Conservation (phyloP, 169 alveolate genomes). For the Babesia gibsoni region DNA sequence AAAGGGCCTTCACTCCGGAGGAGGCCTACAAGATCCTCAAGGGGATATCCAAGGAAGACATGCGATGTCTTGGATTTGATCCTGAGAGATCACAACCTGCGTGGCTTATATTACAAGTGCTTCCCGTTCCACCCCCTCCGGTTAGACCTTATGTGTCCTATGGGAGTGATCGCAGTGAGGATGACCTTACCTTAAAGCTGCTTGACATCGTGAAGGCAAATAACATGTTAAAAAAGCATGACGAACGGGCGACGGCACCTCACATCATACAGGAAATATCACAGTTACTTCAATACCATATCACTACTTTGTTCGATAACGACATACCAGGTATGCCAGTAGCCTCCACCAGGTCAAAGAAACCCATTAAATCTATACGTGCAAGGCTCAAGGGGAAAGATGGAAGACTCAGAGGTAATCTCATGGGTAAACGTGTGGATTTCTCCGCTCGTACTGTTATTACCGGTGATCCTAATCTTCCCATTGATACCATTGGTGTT, state of each 20-base stretch:
- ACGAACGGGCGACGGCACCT: constrained; percentile 87
- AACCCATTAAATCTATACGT: constrained; percentile 97
- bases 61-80: constrained; percentile 91
- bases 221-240: constrained; percentile 82
- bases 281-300: constrained; percentile 90
- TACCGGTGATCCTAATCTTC: constrained; percentile 98
- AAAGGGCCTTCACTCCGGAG: constrained; percentile 81
- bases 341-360: constrained; percentile 93
- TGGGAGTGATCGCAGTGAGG: constrained; percentile 94
- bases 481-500: constrained; percentile 94
- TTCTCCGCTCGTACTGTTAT: constrained; percentile 99
- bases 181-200: constrained; percentile 95
- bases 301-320: constrained; percentile 96
- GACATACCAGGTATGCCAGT: constrained; percentile 95
- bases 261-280: constrained; percentile 90
- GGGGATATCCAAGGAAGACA: constrained; percentile 87
- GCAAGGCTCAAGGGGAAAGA: constrained; percentile 99
- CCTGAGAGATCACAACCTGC: constrained; percentile 92
- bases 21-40: constrained; percentile 87
- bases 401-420: constrained; percentile 98
- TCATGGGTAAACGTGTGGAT: constrained; percentile 99
- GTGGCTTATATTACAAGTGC: constrained; percentile 91
- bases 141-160: constrained; percentile 97
- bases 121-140: constrained; percentile 99
- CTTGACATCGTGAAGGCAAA: constrained; percentile 94